phyloP scores from a whole-genome alignment of 2,329 filamentous ascomycete species.

The Microdochium paspali region DNA sequence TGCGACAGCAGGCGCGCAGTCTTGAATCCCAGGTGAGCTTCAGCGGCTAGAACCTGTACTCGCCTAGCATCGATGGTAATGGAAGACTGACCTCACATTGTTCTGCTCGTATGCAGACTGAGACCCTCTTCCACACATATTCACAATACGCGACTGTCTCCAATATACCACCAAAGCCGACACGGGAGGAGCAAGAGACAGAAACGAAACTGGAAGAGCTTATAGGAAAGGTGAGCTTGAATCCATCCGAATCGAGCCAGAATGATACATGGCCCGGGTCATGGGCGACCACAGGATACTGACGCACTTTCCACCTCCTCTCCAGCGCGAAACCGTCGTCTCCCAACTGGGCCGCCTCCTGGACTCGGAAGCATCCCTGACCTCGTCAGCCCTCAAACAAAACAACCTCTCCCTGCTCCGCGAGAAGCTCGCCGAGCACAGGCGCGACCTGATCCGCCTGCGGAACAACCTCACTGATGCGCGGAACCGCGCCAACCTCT shows the following conservation, averaged over 20 bases:
- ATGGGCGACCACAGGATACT: too few relatives aligned
- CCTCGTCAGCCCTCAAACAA: constrained; percentile 89
- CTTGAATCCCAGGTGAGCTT: constrained; percentile 75
- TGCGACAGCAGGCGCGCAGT: constrained; percentile 82
- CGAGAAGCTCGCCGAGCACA: constrained; percentile 82
- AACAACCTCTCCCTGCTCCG: constrained; percentile 89
- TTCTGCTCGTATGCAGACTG: constrained; percentile 49
- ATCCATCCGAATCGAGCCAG: too few relatives aligned
- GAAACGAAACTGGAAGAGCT: constrained; percentile 79
- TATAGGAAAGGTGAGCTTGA: constrained; percentile 77
- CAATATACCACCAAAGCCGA: constrained; percentile 73
- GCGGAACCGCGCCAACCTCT: constrained; percentile 79
- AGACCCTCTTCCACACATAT: constrained; percentile 74
- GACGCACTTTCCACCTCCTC: too few relatives aligned
- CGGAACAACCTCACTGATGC: constrained; percentile 65
- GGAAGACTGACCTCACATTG: not conserved
- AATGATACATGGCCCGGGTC: too few relatives aligned
- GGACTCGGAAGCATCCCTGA: constrained; percentile 81
- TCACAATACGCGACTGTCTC: constrained; percentile 80
- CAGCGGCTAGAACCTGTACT: not conserved
- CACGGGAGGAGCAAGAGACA: constrained; percentile 71
- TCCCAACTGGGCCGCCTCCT: constrained; percentile 78
- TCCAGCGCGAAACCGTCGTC: constrained; percentile 72
- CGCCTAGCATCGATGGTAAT: not conserved
- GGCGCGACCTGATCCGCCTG: constrained; percentile 69